Evolutionary conservation across 495 filamentous ascomycete genomes (phyloP), one percentile per base, ranked within the genome.

Genomic region (Trichoderma reesei): DNA sequence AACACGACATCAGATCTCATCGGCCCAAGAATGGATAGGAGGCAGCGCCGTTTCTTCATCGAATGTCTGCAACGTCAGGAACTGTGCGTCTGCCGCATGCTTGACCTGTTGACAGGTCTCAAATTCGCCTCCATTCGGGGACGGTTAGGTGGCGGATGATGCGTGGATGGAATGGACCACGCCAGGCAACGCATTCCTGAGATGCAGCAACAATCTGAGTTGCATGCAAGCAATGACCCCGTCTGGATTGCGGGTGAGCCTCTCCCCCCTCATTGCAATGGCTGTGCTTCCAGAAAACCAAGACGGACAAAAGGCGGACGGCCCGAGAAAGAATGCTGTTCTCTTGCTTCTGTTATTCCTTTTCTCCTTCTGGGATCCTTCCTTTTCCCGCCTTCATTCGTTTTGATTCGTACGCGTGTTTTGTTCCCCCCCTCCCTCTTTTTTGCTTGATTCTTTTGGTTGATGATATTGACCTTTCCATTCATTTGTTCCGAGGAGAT

Each of bases 151-250:
- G 48, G 26, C 2, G 31, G 51, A 26, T 34, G 26, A n/a, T n/a
- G 16, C 3, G 20, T 16, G 31, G 20, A 33, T 61, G 59, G 59
- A 61, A 61, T 61, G 59, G 59, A 61, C n/a, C 36, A 61, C 59
- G 31, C 59, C 59, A 1, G 39, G 59, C 59, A 41, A 61, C 59
- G 59, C 59, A 61, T 61, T 61, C 59, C 59, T 61, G 14, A 39
- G 13, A 18, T 18, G 10, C 51, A 56, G 20, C 51, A 33, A 34
- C 51, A 56, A 34, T 56, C 51, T 33, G 16, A 56, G 10, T 8
- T n/a, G n/a, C n/a, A n/a, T n/a, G n/a, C 26, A 31, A 56, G 51
- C 51, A 56, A 31, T 34, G 31, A 56, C 31, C 51, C n/a, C n/a
- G 51, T 56, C 51, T 56, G 51, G 20, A 56, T 56, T 56, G 51